A percentile compares a stretch with the other conserved stretches of the same genome.
These are phyloP conservation scores for Heteromeles arbutifolia DNA, from an alignment of 306 rosid genomes.

Conservation along the genomic window DNA sequence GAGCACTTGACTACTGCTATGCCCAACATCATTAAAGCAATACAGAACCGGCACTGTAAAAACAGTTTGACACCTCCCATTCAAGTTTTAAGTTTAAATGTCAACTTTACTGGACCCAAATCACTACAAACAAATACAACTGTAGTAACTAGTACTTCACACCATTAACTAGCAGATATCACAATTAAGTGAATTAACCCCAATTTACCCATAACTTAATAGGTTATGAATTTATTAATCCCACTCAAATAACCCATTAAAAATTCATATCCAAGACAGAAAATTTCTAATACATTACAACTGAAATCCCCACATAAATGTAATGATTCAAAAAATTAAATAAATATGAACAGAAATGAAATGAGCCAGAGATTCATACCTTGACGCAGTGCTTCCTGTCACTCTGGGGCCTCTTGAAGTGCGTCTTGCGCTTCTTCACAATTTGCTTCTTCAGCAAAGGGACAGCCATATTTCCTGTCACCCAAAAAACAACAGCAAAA, in stretches of 20 bases:
- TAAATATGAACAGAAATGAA: not conserved
- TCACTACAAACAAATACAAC: not conserved
- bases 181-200: not conserved
- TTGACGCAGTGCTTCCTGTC: conserved; percentile 52
- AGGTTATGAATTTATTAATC: not conserved
- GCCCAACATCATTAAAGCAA: not conserved
- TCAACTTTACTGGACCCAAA: not conserved
- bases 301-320: not conserved
- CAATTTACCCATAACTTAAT: not conserved
- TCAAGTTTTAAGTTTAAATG: not conserved
- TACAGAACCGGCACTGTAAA: not conserved
- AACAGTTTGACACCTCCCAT: not conserved
- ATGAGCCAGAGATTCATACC: conserved; percentile 16
- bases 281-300: not conserved
- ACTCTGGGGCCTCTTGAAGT: conserved; percentile 55
- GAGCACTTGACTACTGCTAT: not conserved
- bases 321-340: not conserved
- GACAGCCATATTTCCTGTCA: conserved; percentile 45
- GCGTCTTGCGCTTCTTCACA: conserved; percentile 63
- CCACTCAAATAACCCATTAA: not conserved
- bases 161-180: not conserved
- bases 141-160: too few species aligned
- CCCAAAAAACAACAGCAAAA: not conserved
- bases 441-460: conserved; percentile 55
- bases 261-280: not conserved